Evolutionary conservation across 331 rosid genomes (phyloP).

Genomic region (Arachis monticola): DNA sequence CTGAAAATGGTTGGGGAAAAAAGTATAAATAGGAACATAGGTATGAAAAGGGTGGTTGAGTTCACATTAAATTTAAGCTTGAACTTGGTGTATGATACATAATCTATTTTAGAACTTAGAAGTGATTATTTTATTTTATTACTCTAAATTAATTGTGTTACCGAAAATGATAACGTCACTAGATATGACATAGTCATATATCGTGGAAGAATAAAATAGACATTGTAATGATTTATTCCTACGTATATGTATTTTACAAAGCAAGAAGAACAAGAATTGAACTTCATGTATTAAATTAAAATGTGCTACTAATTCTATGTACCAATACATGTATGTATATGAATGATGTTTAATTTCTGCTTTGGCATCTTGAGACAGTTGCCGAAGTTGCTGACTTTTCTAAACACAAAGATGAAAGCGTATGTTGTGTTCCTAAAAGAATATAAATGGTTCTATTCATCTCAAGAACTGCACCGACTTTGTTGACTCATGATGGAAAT

Average conservation of each 20-base stretch:
- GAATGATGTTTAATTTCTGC: too few relatives aligned
- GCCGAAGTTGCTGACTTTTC: constrained; percentile 40
- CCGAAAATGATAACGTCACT: too few relatives aligned
- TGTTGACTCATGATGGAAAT: constrained; percentile 21
- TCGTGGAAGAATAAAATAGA: not conserved
- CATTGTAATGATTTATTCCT: not conserved
- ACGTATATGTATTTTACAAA: not conserved
- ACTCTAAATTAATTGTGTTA: too few relatives aligned
- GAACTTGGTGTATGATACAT: too few relatives aligned
- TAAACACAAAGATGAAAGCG: not conserved
- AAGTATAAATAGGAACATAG: constrained; percentile 1
- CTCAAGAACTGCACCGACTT: constrained; percentile 24
- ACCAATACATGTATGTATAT: too few relatives aligned
- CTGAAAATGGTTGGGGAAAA: not conserved
- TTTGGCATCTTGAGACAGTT: not conserved
- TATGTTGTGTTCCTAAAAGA: not conserved
- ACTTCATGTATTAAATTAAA: too few relatives aligned
- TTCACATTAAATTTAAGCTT: constrained; percentile 37
- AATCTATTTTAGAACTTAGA: too few relatives aligned
- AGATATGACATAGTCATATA: not conserved
- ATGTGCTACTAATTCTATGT: not conserved
- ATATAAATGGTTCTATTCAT: not conserved
- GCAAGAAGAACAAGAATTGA: not conserved
- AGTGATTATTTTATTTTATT: too few relatives aligned
- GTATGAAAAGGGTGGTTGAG: constrained; percentile 40